Evolutionary conservation across 2,329 filamentous ascomycete genomes (phyloP), one percentile per base, ranked within the genome.

Genomic region (Penicillium fuscoglaucum): DNA sequence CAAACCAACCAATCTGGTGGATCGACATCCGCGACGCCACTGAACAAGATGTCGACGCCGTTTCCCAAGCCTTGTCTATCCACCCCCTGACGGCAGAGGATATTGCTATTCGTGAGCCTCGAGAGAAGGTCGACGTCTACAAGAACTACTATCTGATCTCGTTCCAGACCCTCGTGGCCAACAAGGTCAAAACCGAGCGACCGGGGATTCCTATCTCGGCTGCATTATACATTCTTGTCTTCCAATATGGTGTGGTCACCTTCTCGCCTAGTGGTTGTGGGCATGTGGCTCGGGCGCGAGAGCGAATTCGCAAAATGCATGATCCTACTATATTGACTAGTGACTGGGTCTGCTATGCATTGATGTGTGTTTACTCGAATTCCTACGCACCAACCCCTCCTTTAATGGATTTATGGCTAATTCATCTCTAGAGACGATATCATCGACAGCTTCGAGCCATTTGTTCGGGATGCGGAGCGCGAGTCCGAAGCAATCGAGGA

Each of bases 321-420:
- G 93, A 98, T 71, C 96, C 96, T 67, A 88, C 96, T 66, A 87
- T 92, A 60, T 81, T 98, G 41, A 95, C 91, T 69, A 92, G 92
- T 66, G 95, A 98, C 77, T 99, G 95, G 93, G 93, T 98, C 68
- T 98, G 95, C 79, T 99, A 99, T 73, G 95, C 95, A 35, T 81
- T 99, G 65, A 97, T 98, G 88, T 91, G 80, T 80, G 87, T 78
- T 21, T 2, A 13, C 17, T 12, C 41, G 33, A 26, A 15, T 37
- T 3, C 4, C 12, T 13, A 6, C 5, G 9, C 26, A 31, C 9
- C 1, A 24, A 6, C 35, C 6, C 19, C 4, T 8, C n/a, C 10
- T 19, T 19, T 12, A 13, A 43, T 24, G 6, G 7, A 19, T n/a
- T 5, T 1, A 12, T 19, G 12, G 8, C 37, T 45, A 52, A 48